Percentiles rank a stretch among this genome's conserved stretches.
These are phyloP conservation scores for Magnolia kwangsiensis DNA, from an alignment of 164 flowering plant genomes.

Conservation along the genomic window DNA sequence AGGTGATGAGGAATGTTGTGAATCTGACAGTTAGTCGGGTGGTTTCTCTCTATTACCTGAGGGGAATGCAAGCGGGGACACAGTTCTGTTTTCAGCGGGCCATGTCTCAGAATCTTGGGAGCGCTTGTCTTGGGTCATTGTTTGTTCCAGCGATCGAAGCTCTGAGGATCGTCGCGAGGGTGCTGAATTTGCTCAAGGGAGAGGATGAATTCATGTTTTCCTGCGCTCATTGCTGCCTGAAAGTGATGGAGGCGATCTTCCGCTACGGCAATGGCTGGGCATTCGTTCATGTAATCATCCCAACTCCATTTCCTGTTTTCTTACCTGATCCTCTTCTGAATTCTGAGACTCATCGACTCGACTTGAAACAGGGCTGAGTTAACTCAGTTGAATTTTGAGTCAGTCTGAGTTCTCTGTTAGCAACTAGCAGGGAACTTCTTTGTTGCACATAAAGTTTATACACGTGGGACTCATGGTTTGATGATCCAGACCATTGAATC, in stretches of 20 bases:
- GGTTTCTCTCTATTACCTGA: constrained; percentile 69
- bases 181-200: constrained; percentile 77
- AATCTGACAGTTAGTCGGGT: constrained; percentile 75
- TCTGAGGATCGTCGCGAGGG: constrained; percentile 68
- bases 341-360: too few relatives aligned
- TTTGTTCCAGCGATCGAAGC: constrained; percentile 85
- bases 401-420: too few relatives aligned
- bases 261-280: constrained; percentile 88
- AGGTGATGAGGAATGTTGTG: constrained; percentile 82
- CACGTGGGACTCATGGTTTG: too few relatives aligned
- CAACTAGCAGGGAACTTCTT: too few relatives aligned
- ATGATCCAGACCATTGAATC: too few relatives aligned
- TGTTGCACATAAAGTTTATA: too few relatives aligned
- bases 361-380: too few relatives aligned
- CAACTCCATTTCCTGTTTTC: not conserved
- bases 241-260: constrained; percentile 76
- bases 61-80: constrained; percentile 83
- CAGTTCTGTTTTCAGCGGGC: constrained; percentile 83
- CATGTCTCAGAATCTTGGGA: constrained; percentile 65
- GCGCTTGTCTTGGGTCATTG: constrained; percentile 82
- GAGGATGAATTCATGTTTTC: constrained; percentile 98
- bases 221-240: constrained; percentile 90
- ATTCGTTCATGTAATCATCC: constrained; percentile 67
- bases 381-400: too few relatives aligned
- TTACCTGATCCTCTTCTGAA: not conserved